Conservation (phyloP, 495 filamentous ascomycete species). For the Tuber melanosporum region DNA sequence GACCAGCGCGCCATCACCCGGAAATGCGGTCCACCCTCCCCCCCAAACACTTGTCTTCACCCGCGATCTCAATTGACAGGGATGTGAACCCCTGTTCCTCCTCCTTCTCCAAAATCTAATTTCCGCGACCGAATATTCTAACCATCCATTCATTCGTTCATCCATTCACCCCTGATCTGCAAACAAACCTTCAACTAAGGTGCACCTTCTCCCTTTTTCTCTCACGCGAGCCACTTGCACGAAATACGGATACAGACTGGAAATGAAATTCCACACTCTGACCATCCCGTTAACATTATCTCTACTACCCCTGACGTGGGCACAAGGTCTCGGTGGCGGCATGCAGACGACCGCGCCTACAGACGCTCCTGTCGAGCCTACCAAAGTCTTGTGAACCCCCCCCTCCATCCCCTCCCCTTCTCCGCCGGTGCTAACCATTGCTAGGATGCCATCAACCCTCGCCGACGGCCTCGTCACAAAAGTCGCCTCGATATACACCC, state of each 20-base stretch:
- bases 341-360: background rate
- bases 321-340: background rate
- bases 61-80: background rate
- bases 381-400: background rate
- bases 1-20: background rate
- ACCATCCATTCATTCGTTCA: background rate
- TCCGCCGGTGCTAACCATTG: background rate
- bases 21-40: background rate
- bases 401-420: background rate
- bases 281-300: background rate
- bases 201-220: background rate
- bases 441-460: background rate
- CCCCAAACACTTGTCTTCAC: background rate
- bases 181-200: background rate
- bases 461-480: background rate
- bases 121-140: background rate
- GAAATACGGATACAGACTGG: background rate
- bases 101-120: background rate
- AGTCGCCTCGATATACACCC: background rate
- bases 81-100: background rate
- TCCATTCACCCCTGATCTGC: background rate
- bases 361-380: background rate
- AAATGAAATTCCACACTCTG: background rate
- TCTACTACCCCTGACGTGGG: background rate
- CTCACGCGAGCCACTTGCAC: background rate